These are phyloP conservation scores for Coemansia sp. DNA, from an alignment of 192 early-diverging fungal species.

Conservation along the genomic window DNA sequence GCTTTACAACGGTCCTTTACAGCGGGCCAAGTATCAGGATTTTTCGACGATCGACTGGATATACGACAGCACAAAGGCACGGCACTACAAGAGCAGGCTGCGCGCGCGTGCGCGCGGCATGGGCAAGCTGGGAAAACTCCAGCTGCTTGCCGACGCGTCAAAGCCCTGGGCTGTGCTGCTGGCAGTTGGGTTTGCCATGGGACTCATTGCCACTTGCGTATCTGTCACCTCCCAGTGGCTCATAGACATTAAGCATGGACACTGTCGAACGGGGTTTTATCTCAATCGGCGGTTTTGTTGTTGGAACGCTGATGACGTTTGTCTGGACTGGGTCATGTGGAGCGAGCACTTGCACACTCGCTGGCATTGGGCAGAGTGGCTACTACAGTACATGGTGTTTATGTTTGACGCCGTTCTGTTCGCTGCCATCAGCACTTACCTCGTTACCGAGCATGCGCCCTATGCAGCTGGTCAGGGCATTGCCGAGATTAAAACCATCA, in stretches of 20 bases:
- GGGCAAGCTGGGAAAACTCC: slow-evolving; percentile 11
- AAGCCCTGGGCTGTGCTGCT: slow-evolving; percentile 42
- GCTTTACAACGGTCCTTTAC: slow-evolving; percentile 47
- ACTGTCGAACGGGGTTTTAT: slow-evolving; percentile 73
- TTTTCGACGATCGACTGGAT: slow-evolving; percentile 55
- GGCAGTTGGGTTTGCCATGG: slow-evolving; percentile 42
- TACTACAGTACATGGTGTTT: slow-evolving; percentile 41
- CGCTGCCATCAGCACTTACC: slow-evolving; percentile 65
- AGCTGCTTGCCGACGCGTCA: slow-evolving; percentile 17
- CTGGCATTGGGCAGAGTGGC: slow-evolving; percentile 43
- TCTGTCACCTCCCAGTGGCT: slow-evolving; percentile 64
- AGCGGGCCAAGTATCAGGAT: slow-evolving; percentile 49
- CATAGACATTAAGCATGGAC: slow-evolving; percentile 78
- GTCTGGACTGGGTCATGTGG: slow-evolving; percentile 60
- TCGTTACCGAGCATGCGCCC: slow-evolving; percentile 78
- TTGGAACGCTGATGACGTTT: slow-evolving; percentile 62
- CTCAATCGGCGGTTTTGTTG: slow-evolving; percentile 84
- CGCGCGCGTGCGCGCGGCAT: slow-evolving; percentile 5
- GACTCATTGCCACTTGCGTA: slow-evolving; percentile 39
- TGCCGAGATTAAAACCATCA: slow-evolving; percentile 78
- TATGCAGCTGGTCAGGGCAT: slow-evolving; percentile 75
- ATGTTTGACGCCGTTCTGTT: slow-evolving; percentile 51
- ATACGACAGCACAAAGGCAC: slow-evolving; percentile 44
- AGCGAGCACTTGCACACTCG: slow-evolving; percentile 44
- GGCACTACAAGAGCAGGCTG: slow-evolving; percentile 28